Evolutionary conservation across 495 filamentous ascomycete genomes (phyloP), one percentile per base, ranked within the genome.

Genomic region (Bacidia rubella): DNA sequence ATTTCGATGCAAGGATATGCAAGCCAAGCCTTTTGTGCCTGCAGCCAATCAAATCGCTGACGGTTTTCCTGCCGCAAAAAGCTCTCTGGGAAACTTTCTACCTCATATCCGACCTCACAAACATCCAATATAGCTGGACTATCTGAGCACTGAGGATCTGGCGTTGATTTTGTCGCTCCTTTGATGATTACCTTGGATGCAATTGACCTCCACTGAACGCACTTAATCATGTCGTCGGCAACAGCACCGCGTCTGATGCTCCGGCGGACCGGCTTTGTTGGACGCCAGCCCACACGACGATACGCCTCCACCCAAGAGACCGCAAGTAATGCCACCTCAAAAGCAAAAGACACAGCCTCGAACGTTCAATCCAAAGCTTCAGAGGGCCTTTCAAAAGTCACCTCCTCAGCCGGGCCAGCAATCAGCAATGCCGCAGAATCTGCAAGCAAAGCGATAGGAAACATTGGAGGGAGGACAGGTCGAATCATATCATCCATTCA

Each of bases 381-480:
- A 54, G 75, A 95, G 71, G 88, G 90, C 60, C 80, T 95, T 23
- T 88, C 87, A 60, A 81, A 80, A 61, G 90, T 92, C 59, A 73
- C 83, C 54, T 79, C 85, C 47, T 78, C 83, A 35, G 87, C 89
- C 63, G 86, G 87, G 27, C 80, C 85, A 55, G 85, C 80, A 50
- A 70, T 94, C 59, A 75, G 76, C 57, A 78, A 77, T 61, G 83
- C 82, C 52, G 82, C 82, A 25, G 75, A 82, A 67, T 74, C 75
- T 29, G 65, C 80, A 54, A 68, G 75, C 50, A 75, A 74, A 60
- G 78, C 83, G 47, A 66, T 94, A 56, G 72, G 82, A 58, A 83
- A 80, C 63, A 75, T 92, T 64, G 89, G 90, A 64, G 92, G 92
- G 57, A 78, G 86, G 54, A 89, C 86, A 39, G 92, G 87, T 57